Evolutionary conservation across 352 stramenopile genomes (phyloP), one percentile per base, ranked within the genome.

Genomic region (Aphanomyces stellatus): DNA sequence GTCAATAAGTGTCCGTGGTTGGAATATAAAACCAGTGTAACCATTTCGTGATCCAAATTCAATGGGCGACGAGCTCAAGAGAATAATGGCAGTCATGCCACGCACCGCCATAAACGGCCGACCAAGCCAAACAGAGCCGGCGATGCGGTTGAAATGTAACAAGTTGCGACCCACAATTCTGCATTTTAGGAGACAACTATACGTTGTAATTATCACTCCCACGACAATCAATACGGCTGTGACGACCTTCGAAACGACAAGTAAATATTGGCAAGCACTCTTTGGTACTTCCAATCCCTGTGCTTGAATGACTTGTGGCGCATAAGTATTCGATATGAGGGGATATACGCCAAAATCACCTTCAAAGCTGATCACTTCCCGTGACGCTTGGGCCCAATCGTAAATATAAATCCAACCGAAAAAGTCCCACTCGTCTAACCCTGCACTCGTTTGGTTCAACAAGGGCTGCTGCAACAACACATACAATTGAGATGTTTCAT

Each of bases 191-290:
- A 46, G 1, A 19, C 13, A n/a, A 19, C 37, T 46, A 19, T 46
- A 46, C 11, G 11, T n/a, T n/a, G 11, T 46, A 19, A 46, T 19
- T n/a, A 46, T 11, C 11, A 30, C 22, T 2, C 48, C 60, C 1
- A 35, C 49, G 6, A 3, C 33, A 1, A 67, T 11, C 24, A 51
- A 24, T 6, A 42, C 8, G n/a, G 27, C 28, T n/a, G n/a, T 60
- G 41, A 40, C 43, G 5, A 60, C 30, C 1, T 57, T 24, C 13
- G 49, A 57, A 7, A 57, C 49, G 49, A 57, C 49, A 15, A 15
- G 33, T 13, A 65, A 15, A 34, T 65, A 65, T 28, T 65, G 41
- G 41, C 59, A 56, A 13, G 41, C 46, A 27, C 41, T 65, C n/a
- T 46, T 56, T 13, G 46, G 41, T 13, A 65, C 46, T 65, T 65